Evolutionary conservation across 805 yeast species (phyloP), one percentile per base, ranked within the genome.

Genomic region (Candida caryicola): DNA sequence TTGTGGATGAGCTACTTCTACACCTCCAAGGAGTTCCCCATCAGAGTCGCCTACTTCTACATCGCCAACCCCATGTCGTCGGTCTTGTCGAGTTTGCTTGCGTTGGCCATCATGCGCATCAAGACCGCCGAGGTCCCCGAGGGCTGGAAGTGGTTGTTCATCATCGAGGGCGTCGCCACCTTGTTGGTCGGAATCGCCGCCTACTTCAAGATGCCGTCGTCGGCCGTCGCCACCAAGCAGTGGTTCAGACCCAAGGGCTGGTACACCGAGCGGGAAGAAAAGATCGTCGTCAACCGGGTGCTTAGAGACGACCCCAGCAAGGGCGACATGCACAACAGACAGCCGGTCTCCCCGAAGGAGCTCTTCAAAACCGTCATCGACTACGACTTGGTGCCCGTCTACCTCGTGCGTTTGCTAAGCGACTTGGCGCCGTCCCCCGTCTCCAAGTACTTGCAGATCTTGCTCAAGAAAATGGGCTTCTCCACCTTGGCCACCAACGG

Each of bases 401-500:
- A 57, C 33, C 32, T 43, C 12, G 41, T 57, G n/a, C 52, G 62
- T 3, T 31, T 56, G 9, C 40, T 57, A 5, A 50, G 49, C 7
- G 51, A 50, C 40, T 40, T 59, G 38, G 43, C 53, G 13, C 28
- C 56, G 26, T 4, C 42, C 1, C 56, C 61, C 4, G 37, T 44
- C 12, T 17, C 35, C 7, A 26, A 25, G 6, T 48, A 48, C 31
- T 23, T 48, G 31, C 44, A 41, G 30, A 14, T 48, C n/a, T 37
- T 37, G 5, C 33, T 48, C 14, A 34, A 44, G n/a, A 42, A 44
- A 19, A 46, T 79, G 46, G 83, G 82, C 0, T 80, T 76, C 55
- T 51, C 64, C 23, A 74, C 81, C 0, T 73, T 77, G 51, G 59
- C 71, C 31, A 71, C 78, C 17, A 78, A 76, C 46, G 60, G 76